A percentile compares a stretch with the other conserved stretches of the same genome.
phyloP scores from a whole-genome alignment of 2,329 filamentous ascomycete species.

The Aureobasidium melanogenum region DNA sequence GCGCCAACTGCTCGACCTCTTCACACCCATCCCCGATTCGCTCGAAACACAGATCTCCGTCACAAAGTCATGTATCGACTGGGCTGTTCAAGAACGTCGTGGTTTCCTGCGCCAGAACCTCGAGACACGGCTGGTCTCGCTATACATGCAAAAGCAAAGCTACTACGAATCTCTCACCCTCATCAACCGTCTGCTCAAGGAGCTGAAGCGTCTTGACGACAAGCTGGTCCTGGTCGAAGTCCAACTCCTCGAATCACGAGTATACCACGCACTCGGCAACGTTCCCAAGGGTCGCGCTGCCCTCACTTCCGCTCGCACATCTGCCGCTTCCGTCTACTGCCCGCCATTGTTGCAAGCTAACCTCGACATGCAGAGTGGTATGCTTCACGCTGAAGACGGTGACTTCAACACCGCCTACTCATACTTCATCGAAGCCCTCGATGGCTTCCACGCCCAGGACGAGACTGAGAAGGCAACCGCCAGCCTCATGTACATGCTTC shows the following conservation, averaged over 20 bases:
- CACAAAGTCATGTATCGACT: slow-evolving; percentile 99
- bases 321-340: slow-evolving; percentile 93
- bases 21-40: slow-evolving; percentile 86
- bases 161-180: slow-evolving; percentile 96
- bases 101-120: slow-evolving; percentile 97
- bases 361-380: slow-evolving; percentile 97
- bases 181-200: slow-evolving; percentile 91
- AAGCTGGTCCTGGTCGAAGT: slow-evolving; percentile 97
- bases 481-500: slow-evolving; percentile 96
- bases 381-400: slow-evolving; percentile 96
- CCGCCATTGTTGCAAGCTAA: slow-evolving; percentile 91
- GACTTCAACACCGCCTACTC: slow-evolving; percentile 99
- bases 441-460: slow-evolving; percentile 92
- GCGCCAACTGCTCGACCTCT: slow-evolving; percentile 91
- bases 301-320: slow-evolving; percentile 86
- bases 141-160: slow-evolving; percentile 95
- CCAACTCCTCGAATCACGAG: slow-evolving; percentile 89
- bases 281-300: slow-evolving; percentile 92
- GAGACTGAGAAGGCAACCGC: slow-evolving; percentile 86
- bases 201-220: slow-evolving; percentile 96
- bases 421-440: slow-evolving; percentile 98
- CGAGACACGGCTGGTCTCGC: slow-evolving; percentile 83
- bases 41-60: slow-evolving; percentile 89
- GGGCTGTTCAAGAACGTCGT: slow-evolving; percentile 88
- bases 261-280: slow-evolving; percentile 96